Base-by-base conservation (phyloP, 2,329 filamentous ascomycete genomes). In the Botryotinia globosa region DNA sequence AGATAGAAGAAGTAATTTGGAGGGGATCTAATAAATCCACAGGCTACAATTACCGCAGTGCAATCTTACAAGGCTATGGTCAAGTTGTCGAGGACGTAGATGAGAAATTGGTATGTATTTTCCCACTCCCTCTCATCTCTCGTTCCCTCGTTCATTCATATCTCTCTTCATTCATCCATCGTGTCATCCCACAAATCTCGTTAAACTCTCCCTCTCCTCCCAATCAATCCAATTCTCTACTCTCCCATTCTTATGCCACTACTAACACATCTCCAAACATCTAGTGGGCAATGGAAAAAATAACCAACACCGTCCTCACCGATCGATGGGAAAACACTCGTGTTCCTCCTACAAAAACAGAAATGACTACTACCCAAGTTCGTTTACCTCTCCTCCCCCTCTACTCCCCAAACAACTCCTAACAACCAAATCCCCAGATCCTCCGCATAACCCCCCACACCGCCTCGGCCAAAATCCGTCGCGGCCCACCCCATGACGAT, bases 41-140 rank as follows among this genome's bases (percentile, higher is more conserved):
- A 64, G 51, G 42, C 37, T 94, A 93, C 85, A 95, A 97, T 84
- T 97, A 96, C 83, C 92, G 93, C 74, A 93, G 90, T 58, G 76
- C 69, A n/a, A 84, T 94, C 14, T 85, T 96, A 20, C 94, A 95
- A 79, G 94, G 94, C 1, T 88, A 90, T 80, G 94, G 91, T 0
- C 85, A 82, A 14, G 81, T 91, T 2, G 92, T 97, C 10, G 87
- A 88, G 2, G 88, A 91, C 74, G 81, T 83, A 0, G 87, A 86
- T 4, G 94, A 97, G 83, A 92, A 92, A 80, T 80, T 92, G n/a
- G 59, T 65, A 22, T 7, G 59, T 22, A 8, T 8, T 39, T 22
- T 7, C 1, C 37, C 37, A 8, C 8, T 39, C 37, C 34, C 7
- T 10, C 25, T 5, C 12, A 56, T 56, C 1, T 34, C 20, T 22